phyloP scores from a whole-genome alignment of 805 yeast genomes.

The Maudiozyma turicensis region DNA sequence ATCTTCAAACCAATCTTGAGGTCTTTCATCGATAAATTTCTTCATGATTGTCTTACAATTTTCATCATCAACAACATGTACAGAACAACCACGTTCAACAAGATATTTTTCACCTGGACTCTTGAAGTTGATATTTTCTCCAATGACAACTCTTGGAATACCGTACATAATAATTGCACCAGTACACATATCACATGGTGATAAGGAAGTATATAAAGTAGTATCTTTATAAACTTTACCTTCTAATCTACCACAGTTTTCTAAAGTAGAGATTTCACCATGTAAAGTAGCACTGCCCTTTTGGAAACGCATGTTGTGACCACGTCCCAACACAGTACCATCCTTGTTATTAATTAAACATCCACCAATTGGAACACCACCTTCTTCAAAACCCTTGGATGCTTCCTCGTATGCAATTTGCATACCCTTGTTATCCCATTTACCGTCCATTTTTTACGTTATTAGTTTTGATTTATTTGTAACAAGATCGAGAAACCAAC shows the following conservation, averaged over 20 bases:
- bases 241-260: conserved; percentile 81
- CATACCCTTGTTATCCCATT: conserved; percentile 60
- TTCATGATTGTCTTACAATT: conserved; percentile 66
- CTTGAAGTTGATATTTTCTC: conserved; percentile 72
- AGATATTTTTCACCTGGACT: conserved; percentile 76
- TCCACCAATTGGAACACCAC: conserved; percentile 79
- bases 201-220: conserved; percentile 84
- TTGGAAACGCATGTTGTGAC: conserved; percentile 87
- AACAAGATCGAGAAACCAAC: not conserved
- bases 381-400: conserved; percentile 54
- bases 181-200: conserved; percentile 93
- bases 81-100: conserved; percentile 56
- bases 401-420: conserved; percentile 69
- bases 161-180: conserved; percentile 91
- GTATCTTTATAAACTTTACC: conserved; percentile 73
- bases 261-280: conserved; percentile 85
- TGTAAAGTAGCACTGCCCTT: conserved; percentile 76
- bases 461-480: not conserved
- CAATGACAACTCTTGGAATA: conserved; percentile 75
- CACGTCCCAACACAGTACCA: conserved; percentile 75
- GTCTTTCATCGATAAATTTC: conserved; percentile 66
- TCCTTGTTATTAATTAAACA: conserved; percentile 38
- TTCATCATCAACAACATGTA: conserved; percentile 48
- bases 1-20: conserved; percentile 76
- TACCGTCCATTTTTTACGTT: conserved; percentile 17